Base-by-base conservation (phyloP, 1,139 yeast genomes). In the Geotrichum fermentans region DNA sequence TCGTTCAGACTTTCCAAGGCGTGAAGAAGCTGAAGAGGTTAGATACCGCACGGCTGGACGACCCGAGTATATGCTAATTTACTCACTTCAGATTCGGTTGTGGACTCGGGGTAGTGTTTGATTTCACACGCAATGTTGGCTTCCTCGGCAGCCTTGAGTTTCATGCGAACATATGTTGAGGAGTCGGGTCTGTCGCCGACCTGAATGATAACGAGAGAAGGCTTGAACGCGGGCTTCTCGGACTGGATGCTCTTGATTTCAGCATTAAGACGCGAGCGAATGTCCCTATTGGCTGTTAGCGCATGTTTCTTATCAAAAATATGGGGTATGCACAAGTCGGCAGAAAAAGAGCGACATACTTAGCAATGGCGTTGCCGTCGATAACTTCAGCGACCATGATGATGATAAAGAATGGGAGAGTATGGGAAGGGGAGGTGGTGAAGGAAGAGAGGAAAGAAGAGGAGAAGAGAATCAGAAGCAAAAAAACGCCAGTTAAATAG, bases 151-250 rank as follows among this genome's bases (percentile, higher is more conserved):
- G 97, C 97, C 72, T 83, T 86, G 58, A 87, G 73, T 73, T 92
- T 92, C 96, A 92, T 90, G 58, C 83, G 80, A 51, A 92, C 97
- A 69, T 92, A 92, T n/a, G 96, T 86, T 45, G 87, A 76, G 11
- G 97, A 88, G 66, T 92, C 98, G 35, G 87, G 90, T 62, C 97
- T 77, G 44, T 73, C 75, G 43, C 97, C 97, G 24, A 92, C 95
- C 71, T 92, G 98, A 58, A 92, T 75, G 58, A 92, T 90, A 48
- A 87, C 75, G 65, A 92, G 73, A 49, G 79, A 76, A 33, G 98
- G 97, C 58, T 75, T 73, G 72, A 89, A 90, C 50, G 73, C 75
- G 20, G 80, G 73, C 62, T 79, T 77, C 51, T 72, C 68, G 22
- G 72, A 59, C 66, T 83, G 83, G 56, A 80, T 66, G 50, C 69